Evolutionary conservation across 208 protist genomes (phyloP), one percentile per base, ranked within the genome.

Genomic region (Borovskyia barvae): DNA sequence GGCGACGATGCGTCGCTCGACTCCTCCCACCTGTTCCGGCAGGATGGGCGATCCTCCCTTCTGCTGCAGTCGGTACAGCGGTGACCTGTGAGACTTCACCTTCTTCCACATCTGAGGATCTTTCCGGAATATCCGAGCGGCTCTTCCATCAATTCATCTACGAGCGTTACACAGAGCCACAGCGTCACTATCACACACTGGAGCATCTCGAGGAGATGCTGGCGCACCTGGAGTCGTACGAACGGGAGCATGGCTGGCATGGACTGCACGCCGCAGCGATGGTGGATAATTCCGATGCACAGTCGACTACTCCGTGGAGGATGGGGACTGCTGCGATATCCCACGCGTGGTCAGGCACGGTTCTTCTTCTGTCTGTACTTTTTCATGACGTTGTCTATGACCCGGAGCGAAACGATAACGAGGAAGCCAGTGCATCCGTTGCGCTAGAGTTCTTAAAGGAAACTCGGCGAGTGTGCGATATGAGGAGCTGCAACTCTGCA

Each of bases 361-460:
- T 73, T 39, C 22, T 93, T 24, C 70, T 83, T 5, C 55, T 93
- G n/a, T 68, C 83, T 5, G 65, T 90, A 33, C 59, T 93, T 5
- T 93, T 90, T 57, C 87, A 93, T 71, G 87, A 93, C 48, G 70
- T 62, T 8, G 74, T 93, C 22, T 93, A 93, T 64, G 74, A 87
- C 48, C 75, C 87, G 14, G 56, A 22, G 11, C 43, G 59, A 2
- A 25, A 43, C 25, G 83, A 90, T 64, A 93, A 93, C 66, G 87
- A 93, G 53, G 77, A 82, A 41, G 17, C 62, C 28, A 93, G 87
- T 41, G 80, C 62, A 19, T 64, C 42, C 1, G 65, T 77, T 26
- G 76, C 80, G 12, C 29, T 37, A 2, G 46, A 68, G 15, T 86
- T 86, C 56, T 65, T 85, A 22, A 11, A 54, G 3, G 60, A 42